Base-by-base conservation (phyloP, 306 rosid genomes). In the Glycine latifolia region DNA sequence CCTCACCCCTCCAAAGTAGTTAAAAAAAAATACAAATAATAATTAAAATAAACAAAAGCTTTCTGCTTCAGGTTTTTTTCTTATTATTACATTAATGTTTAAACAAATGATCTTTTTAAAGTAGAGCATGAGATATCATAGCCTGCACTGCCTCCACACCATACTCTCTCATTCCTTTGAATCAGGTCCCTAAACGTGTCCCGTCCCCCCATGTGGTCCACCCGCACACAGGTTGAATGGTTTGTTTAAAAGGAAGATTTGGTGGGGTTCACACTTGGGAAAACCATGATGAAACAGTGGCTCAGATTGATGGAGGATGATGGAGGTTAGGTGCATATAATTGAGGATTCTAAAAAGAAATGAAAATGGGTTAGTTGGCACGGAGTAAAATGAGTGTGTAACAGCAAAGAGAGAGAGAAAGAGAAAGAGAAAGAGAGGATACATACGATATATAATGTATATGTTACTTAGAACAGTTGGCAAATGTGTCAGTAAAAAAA, bases 401-500 rank as follows among this genome's bases (percentile, higher is more conserved):
- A 91, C 98, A 93, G 94, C 87, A 69, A 80, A 84, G 84, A 84
- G 56, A 58, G 84, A 84, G 87, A 20, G 20, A 20, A 20, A 71
- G 71, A 93, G 84, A 77, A 79, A 20, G n/a, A n/a, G n/a, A n/a
- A n/a, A n/a, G n/a, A n/a, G n/a, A 43, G 16, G 4, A 62, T 37
- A 62, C 26, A 43, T 4, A 16, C 0, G 53, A 56, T 17, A 44
- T n/a, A 7, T 71, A 37, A 37, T 37, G 41, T 37, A 26, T 85
- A 78, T 89, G 88, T 88, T 90, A 85, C 87, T 84, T 77, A 83
- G 82, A 85, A 93, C 88, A 87, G 98, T 89, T 87, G 97, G 97
- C 99, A 89, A 87, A 77, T 88, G 97, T 92, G 99, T 93, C 99
- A 87, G 98, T 91, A 77, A 86, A 86, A 89, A 84, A 77, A 89